Conservation (phyloP, 139 green algal species). For the Chlamydomonas sp. region DNA sequence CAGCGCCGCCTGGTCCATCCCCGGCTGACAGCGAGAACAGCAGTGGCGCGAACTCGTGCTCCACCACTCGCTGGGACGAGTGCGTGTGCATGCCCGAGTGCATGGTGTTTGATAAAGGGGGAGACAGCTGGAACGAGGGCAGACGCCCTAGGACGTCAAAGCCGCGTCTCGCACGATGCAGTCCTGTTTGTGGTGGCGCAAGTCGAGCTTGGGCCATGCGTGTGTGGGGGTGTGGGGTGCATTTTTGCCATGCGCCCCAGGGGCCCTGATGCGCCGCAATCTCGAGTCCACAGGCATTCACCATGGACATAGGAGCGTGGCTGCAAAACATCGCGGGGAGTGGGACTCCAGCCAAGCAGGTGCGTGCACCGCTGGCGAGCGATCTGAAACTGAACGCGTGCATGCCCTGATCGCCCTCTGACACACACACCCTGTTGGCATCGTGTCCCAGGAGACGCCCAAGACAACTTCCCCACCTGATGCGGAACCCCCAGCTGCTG, state of each 20-base stretch:
- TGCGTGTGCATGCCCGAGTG: neutral
- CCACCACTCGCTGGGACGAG: neutral
- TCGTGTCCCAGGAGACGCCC: too few species aligned
- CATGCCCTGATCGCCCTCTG: neutral
- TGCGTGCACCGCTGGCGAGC: neutral
- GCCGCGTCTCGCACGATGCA: neutral
- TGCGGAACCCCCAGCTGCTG: neutral
- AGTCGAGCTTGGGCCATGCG: constrained; percentile 1
- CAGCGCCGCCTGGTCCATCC: constrained; percentile 10
- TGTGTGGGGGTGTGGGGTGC: neutral
- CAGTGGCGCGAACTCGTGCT: constrained; percentile 38
- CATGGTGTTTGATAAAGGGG: neutral
- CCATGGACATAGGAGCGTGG: neutral
- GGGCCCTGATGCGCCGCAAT: too few species aligned
- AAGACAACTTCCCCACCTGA: too few species aligned
- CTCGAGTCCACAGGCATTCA: neutral
- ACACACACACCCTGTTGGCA: too few species aligned
- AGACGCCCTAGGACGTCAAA: neutral
- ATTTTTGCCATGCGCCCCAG: neutral
- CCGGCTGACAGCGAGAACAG: constrained; percentile 26
- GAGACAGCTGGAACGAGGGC: neutral
- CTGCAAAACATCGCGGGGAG: neutral
- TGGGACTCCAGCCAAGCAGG: neutral
- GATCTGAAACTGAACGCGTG: neutral
- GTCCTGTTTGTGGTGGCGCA: neutral